These are phyloP conservation scores for Leccinum pellstonianum DNA, from an alignment of 768 basidiomycete species.

Conservation along the genomic window DNA sequence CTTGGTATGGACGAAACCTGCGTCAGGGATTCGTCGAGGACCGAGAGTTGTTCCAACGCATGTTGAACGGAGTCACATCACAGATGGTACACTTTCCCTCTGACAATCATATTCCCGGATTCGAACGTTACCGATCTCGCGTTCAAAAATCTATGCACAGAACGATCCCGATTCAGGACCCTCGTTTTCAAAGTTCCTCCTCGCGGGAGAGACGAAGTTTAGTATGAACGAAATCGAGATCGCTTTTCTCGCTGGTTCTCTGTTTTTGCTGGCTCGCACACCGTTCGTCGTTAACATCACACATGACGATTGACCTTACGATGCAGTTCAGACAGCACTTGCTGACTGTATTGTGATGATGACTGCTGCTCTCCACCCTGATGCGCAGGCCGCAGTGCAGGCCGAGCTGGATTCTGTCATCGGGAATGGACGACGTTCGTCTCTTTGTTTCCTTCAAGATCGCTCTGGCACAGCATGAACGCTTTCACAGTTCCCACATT, in stretches of 20 bases:
- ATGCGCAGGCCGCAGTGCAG: constrained; percentile 47
- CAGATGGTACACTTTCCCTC: constrained; percentile 36
- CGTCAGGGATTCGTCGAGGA: constrained; percentile 51
- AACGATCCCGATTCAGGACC: constrained; percentile 24
- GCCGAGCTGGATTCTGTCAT: constrained; percentile 52
- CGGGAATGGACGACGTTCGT: constrained; percentile 31
- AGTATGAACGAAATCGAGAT: constrained; percentile 50
- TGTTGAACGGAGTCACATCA: constrained; percentile 41
- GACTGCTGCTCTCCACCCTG: constrained; percentile 49
- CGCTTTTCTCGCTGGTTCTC: constrained; percentile 54
- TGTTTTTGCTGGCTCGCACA: constrained; percentile 58
- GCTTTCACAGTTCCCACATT: constrained; percentile 34
- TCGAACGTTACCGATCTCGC: neutral
- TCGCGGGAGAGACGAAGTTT: constrained; percentile 47
- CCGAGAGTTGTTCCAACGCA: constrained; percentile 43
- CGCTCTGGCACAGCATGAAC: neutral
- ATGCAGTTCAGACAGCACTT: constrained; percentile 37
- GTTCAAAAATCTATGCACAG: constrained; percentile 8
- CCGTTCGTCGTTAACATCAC: constrained; percentile 24
- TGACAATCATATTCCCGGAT: neutral
- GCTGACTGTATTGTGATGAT: constrained; percentile 48
- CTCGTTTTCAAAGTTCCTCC: constrained; percentile 53
- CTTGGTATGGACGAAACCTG: constrained; percentile 57
- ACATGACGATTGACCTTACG: neutral
- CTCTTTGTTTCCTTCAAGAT: neutral